Percentiles rank a stretch among this genome's conserved stretches.
These are phyloP conservation scores for Escallonia herrerae DNA, from an alignment of 129 eudicot species.

Conservation along the genomic window DNA sequence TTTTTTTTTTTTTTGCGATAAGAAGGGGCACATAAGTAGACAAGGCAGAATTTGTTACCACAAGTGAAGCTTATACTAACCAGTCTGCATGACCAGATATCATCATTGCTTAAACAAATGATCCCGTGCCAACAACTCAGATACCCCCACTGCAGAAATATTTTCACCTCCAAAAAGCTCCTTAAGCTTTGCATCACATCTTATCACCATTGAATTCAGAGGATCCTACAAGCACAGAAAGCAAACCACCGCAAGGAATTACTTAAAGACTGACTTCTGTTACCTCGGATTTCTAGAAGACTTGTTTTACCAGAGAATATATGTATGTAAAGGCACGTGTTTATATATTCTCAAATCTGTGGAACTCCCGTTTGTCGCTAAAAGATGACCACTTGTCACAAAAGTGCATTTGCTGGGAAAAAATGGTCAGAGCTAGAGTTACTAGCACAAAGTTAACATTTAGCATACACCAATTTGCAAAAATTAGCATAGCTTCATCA, in stretches of 20 bases:
- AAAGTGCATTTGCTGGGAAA: too few relatives aligned
- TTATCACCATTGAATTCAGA: constrained; percentile 41
- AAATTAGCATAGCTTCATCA: too few relatives aligned
- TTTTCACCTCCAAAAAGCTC: constrained; percentile 76
- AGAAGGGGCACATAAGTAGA: too few relatives aligned
- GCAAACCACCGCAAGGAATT: not conserved
- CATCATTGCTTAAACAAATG: constrained; percentile 54
- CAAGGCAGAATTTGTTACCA: not conserved
- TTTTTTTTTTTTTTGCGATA: too few relatives aligned
- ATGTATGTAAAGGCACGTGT: too few relatives aligned
- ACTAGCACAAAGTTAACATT: too few relatives aligned
- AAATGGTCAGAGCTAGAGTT: too few relatives aligned
- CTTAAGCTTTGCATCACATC: constrained; percentile 76
- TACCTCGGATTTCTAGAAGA: not conserved
- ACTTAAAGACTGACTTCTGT: constrained; percentile 1
- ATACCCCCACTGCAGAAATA: constrained; percentile 68
- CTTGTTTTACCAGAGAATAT: not conserved
- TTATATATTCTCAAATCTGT: too few relatives aligned
- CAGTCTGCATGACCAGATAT: constrained; percentile 30
- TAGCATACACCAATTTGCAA: too few relatives aligned
- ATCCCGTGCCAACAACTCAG: constrained; percentile 56
- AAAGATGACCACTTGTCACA: too few relatives aligned
- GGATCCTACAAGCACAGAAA: constrained; percentile 53
- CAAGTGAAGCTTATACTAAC: constrained; percentile 25
- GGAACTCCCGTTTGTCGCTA: too few relatives aligned